These are phyloP conservation scores for Fusarium hainanense DNA, from an alignment of 2,329 filamentous ascomycete species.

Conservation along the genomic window DNA sequence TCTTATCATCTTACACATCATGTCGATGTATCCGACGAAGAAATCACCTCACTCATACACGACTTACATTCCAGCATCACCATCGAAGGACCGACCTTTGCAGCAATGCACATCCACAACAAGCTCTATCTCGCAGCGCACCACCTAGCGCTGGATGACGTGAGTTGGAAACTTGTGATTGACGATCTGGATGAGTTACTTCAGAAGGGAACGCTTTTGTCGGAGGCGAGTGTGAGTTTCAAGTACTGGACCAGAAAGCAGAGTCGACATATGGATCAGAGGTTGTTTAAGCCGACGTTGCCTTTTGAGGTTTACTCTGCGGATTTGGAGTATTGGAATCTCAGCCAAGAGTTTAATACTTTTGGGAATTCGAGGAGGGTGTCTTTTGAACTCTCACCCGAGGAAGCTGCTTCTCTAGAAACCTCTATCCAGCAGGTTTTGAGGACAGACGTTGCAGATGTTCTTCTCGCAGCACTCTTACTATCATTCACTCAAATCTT, in stretches of 20 bases:
- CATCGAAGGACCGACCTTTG: conserved; percentile 63
- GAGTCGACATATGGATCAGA: conserved; percentile 51
- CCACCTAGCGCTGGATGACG: conserved; percentile 62
- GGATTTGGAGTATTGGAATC: conserved; percentile 61
- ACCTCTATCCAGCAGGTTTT: conserved; percentile 50
- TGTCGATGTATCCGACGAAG: conserved; percentile 53
- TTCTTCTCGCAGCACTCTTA: conserved; percentile 65
- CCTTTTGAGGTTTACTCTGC: conserved; percentile 55
- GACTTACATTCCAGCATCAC: conserved; percentile 58
- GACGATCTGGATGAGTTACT: conserved; percentile 63
- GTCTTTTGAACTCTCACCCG: conserved; percentile 57
- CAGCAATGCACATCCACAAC: conserved; percentile 60
- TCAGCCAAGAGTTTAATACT: conserved; percentile 56
- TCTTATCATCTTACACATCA: conserved; percentile 60
- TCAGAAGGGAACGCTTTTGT: conserved; percentile 56
- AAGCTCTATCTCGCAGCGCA: conserved; percentile 63
- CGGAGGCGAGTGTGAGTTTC: conserved; percentile 58
- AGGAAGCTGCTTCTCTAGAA: conserved; percentile 45
- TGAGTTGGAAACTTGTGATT: conserved; percentile 63
- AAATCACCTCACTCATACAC: conserved; percentile 55
- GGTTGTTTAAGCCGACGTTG: conserved; percentile 47
- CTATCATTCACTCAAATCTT: conserved; percentile 68
- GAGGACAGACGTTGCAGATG: conserved; percentile 63
- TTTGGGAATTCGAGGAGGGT: conserved; percentile 57
- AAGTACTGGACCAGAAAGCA: conserved; percentile 62